A percentile compares a stretch with the other conserved stretches of the same genome.
Evolutionary conservation across 2,329 filamentous ascomycete genomes (phyloP).

Genomic region (Talaromyces sp.): DNA sequence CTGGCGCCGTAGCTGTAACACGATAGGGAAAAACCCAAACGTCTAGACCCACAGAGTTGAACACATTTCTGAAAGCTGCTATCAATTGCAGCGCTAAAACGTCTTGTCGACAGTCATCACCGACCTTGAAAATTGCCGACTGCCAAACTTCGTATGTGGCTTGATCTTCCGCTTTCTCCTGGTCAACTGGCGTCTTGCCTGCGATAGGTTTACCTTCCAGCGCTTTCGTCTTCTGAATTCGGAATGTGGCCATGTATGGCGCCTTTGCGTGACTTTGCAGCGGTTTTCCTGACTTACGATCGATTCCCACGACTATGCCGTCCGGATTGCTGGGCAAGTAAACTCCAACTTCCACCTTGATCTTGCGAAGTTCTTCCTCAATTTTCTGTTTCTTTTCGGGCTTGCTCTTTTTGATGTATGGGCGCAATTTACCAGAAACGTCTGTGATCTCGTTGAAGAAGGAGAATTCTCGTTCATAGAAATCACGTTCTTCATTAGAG

Average conservation of each 20-base stretch:
- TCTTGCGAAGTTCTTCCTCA: constrained; percentile 94
- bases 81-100: constrained; percentile 97
- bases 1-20: constrained; percentile 93
- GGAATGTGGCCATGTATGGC: constrained; percentile 98
- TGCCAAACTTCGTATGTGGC: constrained; percentile 94
- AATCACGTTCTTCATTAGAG: constrained; percentile 69
- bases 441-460: constrained; percentile 97
- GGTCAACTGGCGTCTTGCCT: constrained; percentile 25
- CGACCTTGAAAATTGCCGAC: constrained; percentile 98
- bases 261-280: constrained; percentile 97
- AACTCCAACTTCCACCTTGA: constrained; percentile 93
- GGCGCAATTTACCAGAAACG: constrained; percentile 92
- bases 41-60: constrained; percentile 88
- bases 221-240: constrained; percentile 73
- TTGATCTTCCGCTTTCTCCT: constrained; percentile 24
- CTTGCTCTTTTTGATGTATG: constrained; percentile 85
- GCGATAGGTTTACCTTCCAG: constrained; percentile 26
- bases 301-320: constrained; percentile 94
- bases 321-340: constrained; percentile 97
- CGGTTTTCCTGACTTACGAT: constrained; percentile 95
- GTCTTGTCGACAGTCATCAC: constrained; percentile 96
- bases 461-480: constrained; percentile 92
- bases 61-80: constrained; percentile 93
- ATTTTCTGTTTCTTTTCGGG: constrained; percentile 99
- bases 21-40: constrained; percentile 97